Conservation (phyloP, 73 alveolate genomes). For the Tetrahymena malaccensis region DNA sequence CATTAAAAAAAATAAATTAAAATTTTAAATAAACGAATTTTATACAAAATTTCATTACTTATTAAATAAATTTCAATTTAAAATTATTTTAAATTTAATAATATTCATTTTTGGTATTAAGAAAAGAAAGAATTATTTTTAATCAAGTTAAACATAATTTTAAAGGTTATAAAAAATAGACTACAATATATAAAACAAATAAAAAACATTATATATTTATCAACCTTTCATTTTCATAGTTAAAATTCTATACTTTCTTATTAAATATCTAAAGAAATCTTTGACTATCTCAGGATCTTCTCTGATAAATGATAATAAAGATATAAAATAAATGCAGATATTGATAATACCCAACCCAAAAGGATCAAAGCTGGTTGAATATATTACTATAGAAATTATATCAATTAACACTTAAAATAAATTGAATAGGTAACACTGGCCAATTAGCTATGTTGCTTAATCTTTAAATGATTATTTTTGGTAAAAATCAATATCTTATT, state of each 20-base stretch:
- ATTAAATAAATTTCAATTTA: too few species aligned
- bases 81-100: too few species aligned
- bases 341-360: not conserved
- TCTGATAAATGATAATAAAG: not conserved
- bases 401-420: not conserved
- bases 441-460: not conserved
- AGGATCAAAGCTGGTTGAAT: not conserved
- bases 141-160: too few species aligned
- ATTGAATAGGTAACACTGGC: not conserved
- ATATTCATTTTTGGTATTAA: too few species aligned
- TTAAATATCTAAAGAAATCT: not conserved
- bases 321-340: not conserved
- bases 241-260: not conserved
- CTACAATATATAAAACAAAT: too few species aligned
- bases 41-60: too few species aligned
- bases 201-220: not conserved
- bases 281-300: not conserved
- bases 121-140: too few species aligned
- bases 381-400: not conserved
- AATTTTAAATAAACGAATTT: too few species aligned
- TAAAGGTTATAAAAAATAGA: too few species aligned
- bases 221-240: not conserved
- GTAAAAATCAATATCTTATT: not conserved
- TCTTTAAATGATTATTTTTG: not conserved
- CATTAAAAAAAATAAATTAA: too few species aligned